Base-by-base conservation (phyloP, 1,284 basidiomycete genomes). In the Moesziomyces antarcticus region DNA sequence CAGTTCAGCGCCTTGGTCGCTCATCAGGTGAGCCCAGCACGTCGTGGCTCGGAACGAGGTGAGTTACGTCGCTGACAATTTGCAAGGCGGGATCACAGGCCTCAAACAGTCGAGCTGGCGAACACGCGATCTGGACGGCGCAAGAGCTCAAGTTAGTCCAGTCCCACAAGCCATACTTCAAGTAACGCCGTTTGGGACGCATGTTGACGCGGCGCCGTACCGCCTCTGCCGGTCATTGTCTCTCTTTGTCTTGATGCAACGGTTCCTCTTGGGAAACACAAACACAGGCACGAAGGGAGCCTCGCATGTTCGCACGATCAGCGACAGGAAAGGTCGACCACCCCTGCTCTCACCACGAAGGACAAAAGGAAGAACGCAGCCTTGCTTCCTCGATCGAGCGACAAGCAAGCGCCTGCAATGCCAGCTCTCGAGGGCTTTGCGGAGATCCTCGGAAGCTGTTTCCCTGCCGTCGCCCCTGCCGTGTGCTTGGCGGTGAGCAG, bases 401-500 rank as follows among this genome's bases (percentile, higher is more conserved):
- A 18, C 30, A 27, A 24, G 20, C 11, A 11, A 18, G 10, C 44
- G 13, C 11, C 35, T 35, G 45, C 11, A 10, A 11, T 43, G 44
- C 33, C 37, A 9, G 52, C 56, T 22, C 21, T 59, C 11, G 55
- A 49, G 48, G 21, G 49, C 22, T 21, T 45, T 3, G 27, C 59
- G 40, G 52, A 55, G 8, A 16, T 56, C 44, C 59, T 69, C 0
- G 56, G 58, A 40, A 18, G 2, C 3, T 59, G 51, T 25, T 69
- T 69, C 18, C 66, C 66, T 27, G 56, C 60, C 14, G 60, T 63
- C 20, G 47, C 66, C 1, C 44, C 66, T 14, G 60, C 60, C 11
- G 52, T 69, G 40, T 49, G 21, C 10, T 22, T 56, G 16, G 56
- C 58, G 16, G 49, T 50, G 0, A 51, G 16, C 37, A 40, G 37